Base-by-base conservation (phyloP, 108 stramenopile genomes). In the Pseudonitzschia multiseries region DNA sequence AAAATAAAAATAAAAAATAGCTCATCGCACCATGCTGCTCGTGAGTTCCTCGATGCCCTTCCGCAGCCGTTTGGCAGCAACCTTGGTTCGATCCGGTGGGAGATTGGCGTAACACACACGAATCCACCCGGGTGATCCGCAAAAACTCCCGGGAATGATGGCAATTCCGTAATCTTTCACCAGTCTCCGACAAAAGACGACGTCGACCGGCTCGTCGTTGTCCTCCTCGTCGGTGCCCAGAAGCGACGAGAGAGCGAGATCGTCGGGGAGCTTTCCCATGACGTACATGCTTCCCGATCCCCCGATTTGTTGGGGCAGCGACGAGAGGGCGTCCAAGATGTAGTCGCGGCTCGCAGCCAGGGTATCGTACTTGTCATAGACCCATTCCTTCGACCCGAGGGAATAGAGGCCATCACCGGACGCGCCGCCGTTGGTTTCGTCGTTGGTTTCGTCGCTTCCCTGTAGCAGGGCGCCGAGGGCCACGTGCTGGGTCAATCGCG, bases 211-310 rank as follows among this genome's bases (percentile, higher is more conserved):
- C 17, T 27, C 44, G 22, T 4, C 22, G 10, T 72, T 24, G 52
- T 83, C 48, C 9, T 68, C 41, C 2, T 29, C 68, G 8, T 52
- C 31, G 3, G 20, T 27, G 20, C 33, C 33, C 12, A 12, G 27
- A 0, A 64, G 22, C 40, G 63, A 64, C 12, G 68, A 76, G 69
- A 46, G 28, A 50, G n/a, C 14, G 59, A 6, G 29, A 27, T 21
- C 9, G 22, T 48, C 28, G 17, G 96, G 96, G 31, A 98, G 70
- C 57, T 93, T 88, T 6, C 79, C 96, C 81, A 98, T 91, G 22
- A 96, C 82, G 76, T 98, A 98, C 89, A 98, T 96, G 8, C 96
- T 95, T 41, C 97, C 97, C 31, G 79, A 65, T 48, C 91, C 87
- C 22, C 93, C 93, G 68, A 88, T 84, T 17, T 88, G 83, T 31